Evolutionary conservation across 768 basidiomycete species (phyloP).

Genomic region (Boletus tylopilopsis): DNA sequence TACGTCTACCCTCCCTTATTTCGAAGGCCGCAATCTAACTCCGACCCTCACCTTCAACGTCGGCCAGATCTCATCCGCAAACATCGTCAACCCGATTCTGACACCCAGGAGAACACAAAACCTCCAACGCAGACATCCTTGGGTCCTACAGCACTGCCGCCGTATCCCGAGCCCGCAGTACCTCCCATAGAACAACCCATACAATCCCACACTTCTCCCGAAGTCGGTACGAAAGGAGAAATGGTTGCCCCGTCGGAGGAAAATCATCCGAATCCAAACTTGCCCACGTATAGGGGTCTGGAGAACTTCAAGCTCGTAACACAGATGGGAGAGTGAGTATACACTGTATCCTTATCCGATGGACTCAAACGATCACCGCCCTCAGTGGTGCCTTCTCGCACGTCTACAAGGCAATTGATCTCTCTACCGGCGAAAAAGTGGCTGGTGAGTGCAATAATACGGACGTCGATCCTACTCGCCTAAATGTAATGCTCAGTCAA

Average conservation of each 20-base stretch:
- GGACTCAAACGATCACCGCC: slow-evolving; percentile 15
- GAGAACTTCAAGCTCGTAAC: slow-evolving; percentile 73
- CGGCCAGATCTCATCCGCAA: slow-evolving; percentile 66
- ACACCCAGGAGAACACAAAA: slow-evolving; percentile 24
- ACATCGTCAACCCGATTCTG: slow-evolving; percentile 43
- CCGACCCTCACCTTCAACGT: slow-evolving; percentile 19
- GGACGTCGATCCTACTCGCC: neutral
- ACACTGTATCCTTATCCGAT: neutral
- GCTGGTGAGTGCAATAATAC: slow-evolving; percentile 53
- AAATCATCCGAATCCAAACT: slow-evolving; percentile 63
- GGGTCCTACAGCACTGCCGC: slow-evolving; percentile 32
- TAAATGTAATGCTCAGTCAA: slow-evolving; percentile 57
- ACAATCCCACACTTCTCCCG: slow-evolving; percentile 24
- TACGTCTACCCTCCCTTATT: slow-evolving; percentile 32
- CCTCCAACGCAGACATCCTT: slow-evolving; percentile 16
- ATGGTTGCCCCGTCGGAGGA: slow-evolving; percentile 69
- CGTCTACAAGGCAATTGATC: slow-evolving; percentile 89
- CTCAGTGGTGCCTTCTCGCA: slow-evolving; percentile 96
- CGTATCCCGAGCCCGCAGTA: slow-evolving; percentile 36
- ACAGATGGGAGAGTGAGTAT: slow-evolving; percentile 91
- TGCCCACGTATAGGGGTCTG: slow-evolving; percentile 85
- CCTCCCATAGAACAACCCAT: slow-evolving; percentile 34
- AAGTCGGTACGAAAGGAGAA: slow-evolving; percentile 8
- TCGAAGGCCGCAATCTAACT: slow-evolving; percentile 11
- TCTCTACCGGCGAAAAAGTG: slow-evolving; percentile 68